These are phyloP conservation scores for Diaporthe aspalathi DNA, from an alignment of 2,329 filamentous ascomycete genomes.

Conservation along the genomic window DNA sequence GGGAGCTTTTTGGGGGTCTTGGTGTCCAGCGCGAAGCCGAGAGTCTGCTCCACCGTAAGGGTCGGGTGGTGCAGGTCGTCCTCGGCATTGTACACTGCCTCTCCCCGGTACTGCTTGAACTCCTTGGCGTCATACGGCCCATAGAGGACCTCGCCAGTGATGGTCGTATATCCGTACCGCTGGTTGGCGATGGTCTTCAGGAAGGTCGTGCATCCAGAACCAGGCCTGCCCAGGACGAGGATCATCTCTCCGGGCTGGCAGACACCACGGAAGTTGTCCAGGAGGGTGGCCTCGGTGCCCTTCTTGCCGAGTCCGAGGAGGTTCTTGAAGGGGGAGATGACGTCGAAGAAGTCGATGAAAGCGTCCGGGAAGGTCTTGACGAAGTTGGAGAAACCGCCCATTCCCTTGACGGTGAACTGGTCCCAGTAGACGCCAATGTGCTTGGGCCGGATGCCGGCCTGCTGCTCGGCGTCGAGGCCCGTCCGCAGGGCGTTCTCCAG, in stretches of 20 bases:
- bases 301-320: slow-evolving; percentile 75
- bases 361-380: slow-evolving; percentile 82
- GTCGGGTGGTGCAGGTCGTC: slow-evolving; percentile 89
- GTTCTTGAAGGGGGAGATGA: slow-evolving; percentile 72
- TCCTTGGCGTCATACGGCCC: slow-evolving; percentile 78
- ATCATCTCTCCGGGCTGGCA: slow-evolving; percentile 89
- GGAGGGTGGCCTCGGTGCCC: slow-evolving; percentile 77
- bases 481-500: slow-evolving; percentile 80
- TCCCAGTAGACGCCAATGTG: slow-evolving; percentile 86
- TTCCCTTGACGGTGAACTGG: slow-evolving; percentile 78
- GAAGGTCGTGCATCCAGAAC: slow-evolving; percentile 77
- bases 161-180: slow-evolving; percentile 64
- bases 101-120: slow-evolving; percentile 81
- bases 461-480: slow-evolving; percentile 75
- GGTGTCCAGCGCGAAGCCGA: slow-evolving; percentile 85
- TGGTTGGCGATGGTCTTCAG: slow-evolving; percentile 77
- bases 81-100: slow-evolving; percentile 87
- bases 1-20: slow-evolving; percentile 87
- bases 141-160: slow-evolving; percentile 78
- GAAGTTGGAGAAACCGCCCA: slow-evolving; percentile 79
- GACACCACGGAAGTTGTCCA: slow-evolving; percentile 77
- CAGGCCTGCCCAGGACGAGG: slow-evolving; percentile 82
- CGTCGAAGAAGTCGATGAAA: slow-evolving; percentile 80
- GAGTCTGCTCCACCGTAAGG: slow-evolving; percentile 87
- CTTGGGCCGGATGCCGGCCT: slow-evolving; percentile 84